phyloP scores from a whole-genome alignment of 371 early-diverging fungal species.

The Amoeboaphelidium protococcarum region DNA sequence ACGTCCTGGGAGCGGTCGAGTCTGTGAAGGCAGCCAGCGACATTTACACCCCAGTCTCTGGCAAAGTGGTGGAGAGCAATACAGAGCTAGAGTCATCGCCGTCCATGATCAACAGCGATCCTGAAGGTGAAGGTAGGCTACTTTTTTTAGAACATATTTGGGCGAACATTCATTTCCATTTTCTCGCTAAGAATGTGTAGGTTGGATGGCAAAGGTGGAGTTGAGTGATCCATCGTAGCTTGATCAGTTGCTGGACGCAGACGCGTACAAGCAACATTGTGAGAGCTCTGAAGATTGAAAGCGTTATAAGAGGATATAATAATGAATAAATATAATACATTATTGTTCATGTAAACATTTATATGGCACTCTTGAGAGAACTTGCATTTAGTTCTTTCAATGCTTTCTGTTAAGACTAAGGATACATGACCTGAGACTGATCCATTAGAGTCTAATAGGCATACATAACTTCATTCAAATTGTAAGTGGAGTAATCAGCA shows the following conservation, averaged over 20 bases:
- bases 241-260: conserved; percentile 38
- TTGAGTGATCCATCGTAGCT: conserved; percentile 33
- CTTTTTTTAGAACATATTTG: background rate
- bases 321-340: too few species aligned
- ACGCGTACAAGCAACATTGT: conserved; percentile 20
- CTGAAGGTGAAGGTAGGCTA: conserved; percentile 41
- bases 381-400: too few species aligned
- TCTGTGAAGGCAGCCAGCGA: conserved; percentile 87
- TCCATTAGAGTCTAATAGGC: too few species aligned
- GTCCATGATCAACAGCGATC: conserved; percentile 39
- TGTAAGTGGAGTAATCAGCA: too few species aligned
- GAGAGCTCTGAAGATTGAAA: conserved; percentile 14
- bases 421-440: too few species aligned
- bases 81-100: conserved; percentile 28
- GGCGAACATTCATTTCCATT: background rate
- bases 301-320: too few species aligned
- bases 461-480: too few species aligned
- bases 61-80: conserved; percentile 56
- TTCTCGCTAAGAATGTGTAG: conserved; percentile 12
- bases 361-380: too few species aligned
- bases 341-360: too few species aligned
- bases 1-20: conserved; percentile 59
- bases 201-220: conserved; percentile 82
- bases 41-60: conserved; percentile 63
- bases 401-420: too few species aligned